Evolutionary conservation across 164 flowering plant genomes (phyloP).

Genomic region (Amborella trichopoda): DNA sequence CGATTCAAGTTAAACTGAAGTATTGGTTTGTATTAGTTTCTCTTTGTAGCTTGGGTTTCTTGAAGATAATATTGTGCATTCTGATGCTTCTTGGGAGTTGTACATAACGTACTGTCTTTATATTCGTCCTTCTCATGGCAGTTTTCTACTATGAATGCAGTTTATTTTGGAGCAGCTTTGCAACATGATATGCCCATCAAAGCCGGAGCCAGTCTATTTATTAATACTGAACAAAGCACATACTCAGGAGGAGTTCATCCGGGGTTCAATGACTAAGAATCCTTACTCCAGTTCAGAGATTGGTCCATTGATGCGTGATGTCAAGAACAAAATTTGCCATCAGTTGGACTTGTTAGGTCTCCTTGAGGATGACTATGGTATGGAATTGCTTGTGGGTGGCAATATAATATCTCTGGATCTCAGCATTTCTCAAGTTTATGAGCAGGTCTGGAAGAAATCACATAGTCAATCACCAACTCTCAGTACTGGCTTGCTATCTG

Average conservation of each 20-base stretch:
- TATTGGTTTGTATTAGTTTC: too few species aligned
- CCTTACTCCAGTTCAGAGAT: conserved; percentile 97
- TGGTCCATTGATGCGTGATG: conserved; percentile 99
- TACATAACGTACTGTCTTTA: too few species aligned
- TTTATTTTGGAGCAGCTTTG: conserved; percentile 98
- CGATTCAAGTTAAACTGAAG: too few species aligned
- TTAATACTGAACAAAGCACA: conserved; percentile 90
- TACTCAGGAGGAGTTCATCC: conserved; percentile 96
- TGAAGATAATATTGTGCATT: too few species aligned
- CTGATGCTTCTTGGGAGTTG: too few species aligned
- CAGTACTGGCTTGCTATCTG: conserved; percentile 36
- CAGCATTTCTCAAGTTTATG: conserved; percentile 92
- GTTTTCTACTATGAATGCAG: conserved; percentile 32
- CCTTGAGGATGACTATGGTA: conserved; percentile 93
- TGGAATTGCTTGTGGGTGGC: conserved; percentile 97
- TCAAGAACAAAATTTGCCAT: conserved; percentile 93
- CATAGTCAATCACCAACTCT: conserved; percentile 47
- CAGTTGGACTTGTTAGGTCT: conserved; percentile 88
- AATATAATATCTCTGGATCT: conserved; percentile 96
- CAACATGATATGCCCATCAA: conserved; percentile 93
- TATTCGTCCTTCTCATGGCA: background rate
- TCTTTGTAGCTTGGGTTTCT: too few species aligned
- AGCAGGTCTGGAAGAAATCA: conserved; percentile 96
- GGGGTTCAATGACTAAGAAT: conserved; percentile 99
- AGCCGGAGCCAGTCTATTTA: conserved; percentile 82